Evolutionary conservation across 768 basidiomycete genomes (phyloP).

Genomic region (Suillus subalutaceus): DNA sequence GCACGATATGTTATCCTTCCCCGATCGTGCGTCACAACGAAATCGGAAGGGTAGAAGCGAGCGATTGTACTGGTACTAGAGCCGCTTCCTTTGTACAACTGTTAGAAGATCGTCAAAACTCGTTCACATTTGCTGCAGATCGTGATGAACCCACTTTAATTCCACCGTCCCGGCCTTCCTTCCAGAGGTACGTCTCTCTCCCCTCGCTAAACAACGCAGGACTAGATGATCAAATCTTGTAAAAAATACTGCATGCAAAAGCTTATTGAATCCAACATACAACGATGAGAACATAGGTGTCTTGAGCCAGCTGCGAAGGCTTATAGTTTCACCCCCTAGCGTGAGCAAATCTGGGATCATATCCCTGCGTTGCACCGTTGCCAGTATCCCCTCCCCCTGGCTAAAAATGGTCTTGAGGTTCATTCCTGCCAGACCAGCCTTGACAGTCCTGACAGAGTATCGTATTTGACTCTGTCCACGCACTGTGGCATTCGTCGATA

Average conservation of each 20-base stretch:
- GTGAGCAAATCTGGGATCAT: slow-evolving; percentile 9
- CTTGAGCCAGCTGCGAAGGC: slow-evolving; percentile 9
- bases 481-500: slow-evolving; percentile 3
- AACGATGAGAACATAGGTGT: slow-evolving; percentile 3
- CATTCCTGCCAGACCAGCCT: neutral
- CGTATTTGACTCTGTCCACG: slow-evolving; percentile 1
- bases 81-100: slow-evolving; percentile 1
- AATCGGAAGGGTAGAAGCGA: neutral
- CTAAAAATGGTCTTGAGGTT: slow-evolving; percentile 4
- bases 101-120: neutral
- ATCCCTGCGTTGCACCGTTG: slow-evolving; percentile 7
- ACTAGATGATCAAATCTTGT: neutral
- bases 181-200: slow-evolving; percentile 8
- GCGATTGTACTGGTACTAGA: neutral
- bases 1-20: neutral
- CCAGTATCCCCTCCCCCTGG: slow-evolving; percentile 8
- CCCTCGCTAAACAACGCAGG: slow-evolving; percentile 7
- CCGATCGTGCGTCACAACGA: neutral
- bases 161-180: neutral
- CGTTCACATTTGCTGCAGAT: neutral
- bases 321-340: neutral
- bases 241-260: neutral
- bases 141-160: neutral
- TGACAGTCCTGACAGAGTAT: slow-evolving; percentile 3
- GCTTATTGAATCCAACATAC: neutral